Base-by-base conservation (phyloP, 192 early-diverging fungal species). In the Entomortierella chlamydospora region DNA sequence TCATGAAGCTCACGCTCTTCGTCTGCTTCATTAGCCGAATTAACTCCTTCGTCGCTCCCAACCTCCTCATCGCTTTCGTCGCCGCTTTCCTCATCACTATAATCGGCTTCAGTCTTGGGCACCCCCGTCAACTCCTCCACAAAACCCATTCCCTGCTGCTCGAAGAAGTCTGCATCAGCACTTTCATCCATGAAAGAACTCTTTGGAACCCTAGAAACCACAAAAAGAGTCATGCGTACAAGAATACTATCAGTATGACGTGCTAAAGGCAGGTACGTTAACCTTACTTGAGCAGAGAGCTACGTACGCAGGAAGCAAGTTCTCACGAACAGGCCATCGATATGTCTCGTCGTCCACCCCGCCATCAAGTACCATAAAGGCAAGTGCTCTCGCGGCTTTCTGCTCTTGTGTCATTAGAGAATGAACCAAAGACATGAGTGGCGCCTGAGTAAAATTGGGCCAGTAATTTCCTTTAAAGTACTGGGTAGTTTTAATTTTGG, bases 291-390 rank as follows among this genome's bases (percentile, higher is more conserved):
- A 37, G 4, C 10, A 7, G 15, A 10, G 4, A 34, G 23, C 15
- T 7, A 51, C 76, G 34, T 66, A 79, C 76, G 53, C 8, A 20
- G 62, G 63, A 5, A 79, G 54, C 6, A 70, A 34, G 0, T 58
- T 52, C n/a, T 79, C 68, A 9, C 63, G 76, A 18, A 79, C 57
- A 33, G 76, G 76, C 76, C 76, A 79, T 5, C 76, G 63, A 47
- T 79, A 79, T 22, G 61, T 66, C 64, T 66, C 64, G 23, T 57
- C 52, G 17, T 53, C 39, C 5, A 7, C 4, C 10, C 17, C 2
- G 2, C 64, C 64, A 45, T 66, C 64, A 39, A 66, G 28, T 5
- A 51, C 64, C 25, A 45, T 39, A 1, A 66, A n/a, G 1, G 64
- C 52, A 45, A 66, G 55, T 34, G 31, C 20, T 22, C 55, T 57